A percentile compares a stretch with the other conserved stretches of the same genome.
These are phyloP conservation scores for Orobanche coerulescens DNA, from an alignment of 257 asterid species.

Conservation along the genomic window DNA sequence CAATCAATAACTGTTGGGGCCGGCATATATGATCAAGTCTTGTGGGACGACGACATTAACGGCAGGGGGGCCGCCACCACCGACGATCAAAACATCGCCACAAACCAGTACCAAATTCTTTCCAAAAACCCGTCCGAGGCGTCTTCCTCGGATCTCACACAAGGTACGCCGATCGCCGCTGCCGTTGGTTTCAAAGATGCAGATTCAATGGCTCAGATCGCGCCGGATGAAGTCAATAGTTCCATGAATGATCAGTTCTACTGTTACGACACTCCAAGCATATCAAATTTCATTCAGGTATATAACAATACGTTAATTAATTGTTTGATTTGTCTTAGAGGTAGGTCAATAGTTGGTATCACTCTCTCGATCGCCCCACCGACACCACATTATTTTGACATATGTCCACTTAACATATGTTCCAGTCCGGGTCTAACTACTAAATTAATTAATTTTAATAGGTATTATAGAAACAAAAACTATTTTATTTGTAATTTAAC, in stretches of 20 bases:
- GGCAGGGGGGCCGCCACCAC: neutral
- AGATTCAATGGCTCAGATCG: slow-evolving; percentile 25
- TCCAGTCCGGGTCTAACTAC: no score
- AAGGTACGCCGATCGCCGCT: slow-evolving; percentile 27
- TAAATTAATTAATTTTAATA: no score
- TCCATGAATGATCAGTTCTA: slow-evolving; percentile 27
- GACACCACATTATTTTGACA: no score
- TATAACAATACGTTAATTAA: neutral
- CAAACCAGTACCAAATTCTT: slow-evolving; percentile 13
- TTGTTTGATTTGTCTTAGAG: neutral
- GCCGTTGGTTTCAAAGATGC: slow-evolving; percentile 12
- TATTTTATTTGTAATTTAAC: no score
- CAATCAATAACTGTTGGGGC: slow-evolving; percentile 15
- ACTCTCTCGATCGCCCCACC: no score
- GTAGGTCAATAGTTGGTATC: no score
- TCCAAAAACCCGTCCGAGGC: slow-evolving; percentile 32
- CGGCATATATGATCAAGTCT: slow-evolving; percentile 15
- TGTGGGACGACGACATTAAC: slow-evolving; percentile 36
- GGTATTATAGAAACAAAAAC: no score
- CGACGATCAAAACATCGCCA: slow-evolving; percentile 18
- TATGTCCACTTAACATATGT: no score
- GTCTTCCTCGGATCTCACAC: slow-evolving; percentile 45
- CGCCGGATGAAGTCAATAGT: slow-evolving; percentile 42
- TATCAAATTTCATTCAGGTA: slow-evolving; percentile 43
- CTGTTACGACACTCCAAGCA: slow-evolving; percentile 20